Conservation (phyloP, 345 rosid genomes). For the Sisymbrium altissimum region DNA sequence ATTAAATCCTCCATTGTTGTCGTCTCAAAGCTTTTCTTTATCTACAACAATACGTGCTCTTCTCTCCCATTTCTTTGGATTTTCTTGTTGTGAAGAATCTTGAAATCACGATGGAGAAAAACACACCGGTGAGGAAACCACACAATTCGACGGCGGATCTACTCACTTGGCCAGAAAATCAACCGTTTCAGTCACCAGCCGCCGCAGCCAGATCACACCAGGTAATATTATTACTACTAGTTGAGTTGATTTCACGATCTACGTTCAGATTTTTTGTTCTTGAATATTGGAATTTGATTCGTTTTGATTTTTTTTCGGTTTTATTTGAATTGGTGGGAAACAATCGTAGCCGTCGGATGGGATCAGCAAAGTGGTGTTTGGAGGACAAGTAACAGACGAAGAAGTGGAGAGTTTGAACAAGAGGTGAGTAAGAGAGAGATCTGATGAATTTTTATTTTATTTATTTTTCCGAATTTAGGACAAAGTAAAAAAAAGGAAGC, state of each 20-base stretch:
- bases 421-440: slow-evolving; percentile 70
- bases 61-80: neutral
- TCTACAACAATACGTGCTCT: neutral
- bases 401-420: slow-evolving; percentile 80
- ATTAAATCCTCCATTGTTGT: slow-evolving; percentile 3
- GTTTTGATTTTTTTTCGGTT: neutral
- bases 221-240: slow-evolving; percentile 28
- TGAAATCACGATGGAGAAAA: slow-evolving; percentile 36
- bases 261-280: neutral
- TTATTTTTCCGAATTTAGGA: neutral
- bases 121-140: slow-evolving; percentile 62
- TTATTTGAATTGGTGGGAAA: neutral
- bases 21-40: neutral
- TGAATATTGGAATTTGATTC: neutral
- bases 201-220: slow-evolving; percentile 54
- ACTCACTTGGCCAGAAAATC: slow-evolving; percentile 72
- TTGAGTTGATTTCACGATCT: neutral
- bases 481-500: neutral
- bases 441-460: slow-evolving; percentile 18
- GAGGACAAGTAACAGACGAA: slow-evolving; percentile 98
- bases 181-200: slow-evolving; percentile 38
- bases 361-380: slow-evolving; percentile 90
- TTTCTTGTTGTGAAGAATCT: neutral
- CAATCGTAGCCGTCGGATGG: slow-evolving; percentile 82
- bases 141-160: slow-evolving; percentile 73